Conservation (phyloP, 2,329 filamentous ascomycete species). For the Sporothrix schenckii region DNA sequence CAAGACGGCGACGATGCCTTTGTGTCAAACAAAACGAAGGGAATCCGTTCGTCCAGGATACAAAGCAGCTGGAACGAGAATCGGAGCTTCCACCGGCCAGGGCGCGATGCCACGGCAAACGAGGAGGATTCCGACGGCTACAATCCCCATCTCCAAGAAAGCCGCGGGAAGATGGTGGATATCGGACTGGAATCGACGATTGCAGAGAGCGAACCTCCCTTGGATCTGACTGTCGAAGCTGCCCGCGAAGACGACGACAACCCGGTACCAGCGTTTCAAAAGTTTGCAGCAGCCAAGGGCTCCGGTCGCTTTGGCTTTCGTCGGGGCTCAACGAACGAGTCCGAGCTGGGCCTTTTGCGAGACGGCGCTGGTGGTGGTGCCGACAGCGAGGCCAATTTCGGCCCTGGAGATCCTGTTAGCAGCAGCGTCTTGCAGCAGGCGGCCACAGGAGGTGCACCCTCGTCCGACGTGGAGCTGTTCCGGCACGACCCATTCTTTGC, state of each 20-base stretch:
- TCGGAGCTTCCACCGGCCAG: conserved; percentile 47
- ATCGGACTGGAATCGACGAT: conserved; percentile 75
- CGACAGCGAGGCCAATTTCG: conserved; percentile 41
- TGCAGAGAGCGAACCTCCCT: conserved; percentile 61
- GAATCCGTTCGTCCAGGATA: conserved; percentile 49
- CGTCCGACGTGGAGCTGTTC: conserved; percentile 68
- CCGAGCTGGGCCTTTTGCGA: conserved; percentile 52
- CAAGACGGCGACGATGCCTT: not conserved
- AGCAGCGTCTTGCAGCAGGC: conserved; percentile 32
- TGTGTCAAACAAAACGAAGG: not conserved
- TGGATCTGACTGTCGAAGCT: conserved; percentile 53
- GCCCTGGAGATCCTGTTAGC: conserved; percentile 49
- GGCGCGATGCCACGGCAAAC: conserved; percentile 35
- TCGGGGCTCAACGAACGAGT: conserved; percentile 51
- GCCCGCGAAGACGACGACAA: conserved; percentile 29
- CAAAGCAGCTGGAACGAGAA: conserved; percentile 67
- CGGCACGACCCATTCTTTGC: conserved; percentile 90
- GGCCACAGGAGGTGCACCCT: conserved; percentile 51
- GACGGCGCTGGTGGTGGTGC: conserved; percentile 43
- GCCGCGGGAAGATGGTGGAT: conserved; percentile 77
- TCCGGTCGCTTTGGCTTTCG: conserved; percentile 48
- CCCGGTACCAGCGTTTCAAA: conserved; percentile 63
- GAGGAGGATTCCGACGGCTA: conserved; percentile 41
- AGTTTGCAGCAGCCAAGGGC: conserved; percentile 51
- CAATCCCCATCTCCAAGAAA: conserved; percentile 37